phyloP scores from a whole-genome alignment of 768 basidiomycete species.

The Boletales sp. region DNA sequence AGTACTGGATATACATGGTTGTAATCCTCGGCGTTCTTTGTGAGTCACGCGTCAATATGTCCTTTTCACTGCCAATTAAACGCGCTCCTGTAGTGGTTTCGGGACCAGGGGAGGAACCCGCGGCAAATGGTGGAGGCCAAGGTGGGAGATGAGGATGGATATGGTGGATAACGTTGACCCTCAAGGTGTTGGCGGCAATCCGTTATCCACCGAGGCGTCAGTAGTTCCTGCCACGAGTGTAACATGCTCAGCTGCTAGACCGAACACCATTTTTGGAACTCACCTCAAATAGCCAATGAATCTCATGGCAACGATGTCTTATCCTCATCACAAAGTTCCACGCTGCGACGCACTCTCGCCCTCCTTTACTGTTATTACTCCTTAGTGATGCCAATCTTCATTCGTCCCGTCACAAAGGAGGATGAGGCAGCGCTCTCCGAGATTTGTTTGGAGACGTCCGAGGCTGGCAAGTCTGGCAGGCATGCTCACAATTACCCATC shows the following conservation, averaged over 20 bases:
- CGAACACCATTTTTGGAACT: background rate
- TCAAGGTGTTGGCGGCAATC: too few species aligned
- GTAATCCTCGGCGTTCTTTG: conserved; percentile 54
- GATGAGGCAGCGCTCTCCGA: conserved; percentile 59
- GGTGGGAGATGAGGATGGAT: conserved; percentile 20
- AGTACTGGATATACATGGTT: conserved; percentile 86
- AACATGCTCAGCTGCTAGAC: conserved; percentile 8
- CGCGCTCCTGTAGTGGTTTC: conserved; percentile 21
- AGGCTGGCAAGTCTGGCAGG: conserved; percentile 67
- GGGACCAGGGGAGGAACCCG: conserved; percentile 28
- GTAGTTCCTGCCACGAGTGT: conserved; percentile 1
- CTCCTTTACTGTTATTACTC: background rate
- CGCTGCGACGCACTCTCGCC: background rate
- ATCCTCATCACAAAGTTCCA: background rate
- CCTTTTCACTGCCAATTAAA: background rate
- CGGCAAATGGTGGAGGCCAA: conserved; percentile 16
- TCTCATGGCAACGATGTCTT: background rate
- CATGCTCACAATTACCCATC: conserved; percentile 56
- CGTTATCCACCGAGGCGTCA: too few species aligned
- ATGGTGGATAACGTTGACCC: background rate
- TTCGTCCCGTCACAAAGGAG: conserved; percentile 52
- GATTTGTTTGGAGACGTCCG: conserved; percentile 73
- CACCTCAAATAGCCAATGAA: conserved; percentile 1
- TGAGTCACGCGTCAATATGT: conserved; percentile 34
- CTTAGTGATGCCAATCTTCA: conserved; percentile 35